phyloP scores from a whole-genome alignment of 306 rosid genomes.

The Vicia villosa region DNA sequence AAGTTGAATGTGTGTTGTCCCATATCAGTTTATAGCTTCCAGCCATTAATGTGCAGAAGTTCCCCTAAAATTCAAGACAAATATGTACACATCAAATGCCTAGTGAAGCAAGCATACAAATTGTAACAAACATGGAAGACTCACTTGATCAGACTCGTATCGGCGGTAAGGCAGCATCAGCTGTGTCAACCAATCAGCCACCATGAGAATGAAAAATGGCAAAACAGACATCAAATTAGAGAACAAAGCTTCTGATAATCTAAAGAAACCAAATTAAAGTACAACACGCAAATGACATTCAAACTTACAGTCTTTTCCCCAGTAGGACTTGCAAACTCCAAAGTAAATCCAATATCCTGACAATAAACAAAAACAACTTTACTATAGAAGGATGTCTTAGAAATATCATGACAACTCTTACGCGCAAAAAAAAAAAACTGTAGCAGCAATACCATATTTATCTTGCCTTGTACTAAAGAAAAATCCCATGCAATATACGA shows the following conservation, averaged over 20 bases:
- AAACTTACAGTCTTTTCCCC: slow-evolving; percentile 82
- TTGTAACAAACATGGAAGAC: slow-evolving; percentile 41
- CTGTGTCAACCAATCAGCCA: slow-evolving; percentile 53
- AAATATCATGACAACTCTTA: slow-evolving; percentile 33
- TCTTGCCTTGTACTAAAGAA: slow-evolving; percentile 84
- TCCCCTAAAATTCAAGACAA: slow-evolving; percentile 47
- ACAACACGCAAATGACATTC: neutral
- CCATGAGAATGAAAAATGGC: slow-evolving; percentile 23
- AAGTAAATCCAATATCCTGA: slow-evolving; percentile 92
- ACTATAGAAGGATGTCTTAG: slow-evolving; percentile 14
- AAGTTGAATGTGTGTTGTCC: slow-evolving; percentile 90
- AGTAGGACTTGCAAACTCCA: slow-evolving; percentile 74
- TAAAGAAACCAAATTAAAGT: slow-evolving; percentile 19
- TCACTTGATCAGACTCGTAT: slow-evolving; percentile 84
- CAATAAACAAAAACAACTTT: slow-evolving; percentile 37
- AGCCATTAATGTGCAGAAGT: slow-evolving; percentile 85
- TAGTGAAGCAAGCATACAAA: slow-evolving; percentile 8
- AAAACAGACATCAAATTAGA: slow-evolving; percentile 5
- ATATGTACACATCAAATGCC: slow-evolving; percentile 30
- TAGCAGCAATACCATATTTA: slow-evolving; percentile 70
- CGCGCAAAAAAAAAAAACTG: slow-evolving; percentile 2
- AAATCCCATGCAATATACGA: slow-evolving; percentile 99
- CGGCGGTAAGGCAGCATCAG: slow-evolving; percentile 86
- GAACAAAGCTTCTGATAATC: neutral
- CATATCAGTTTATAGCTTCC: slow-evolving; percentile 89